Evolutionary conservation across 2,329 filamentous ascomycete species (phyloP), one percentile per base, ranked within the genome.

Genomic region (Paraphoma chrysanthemicola): DNA sequence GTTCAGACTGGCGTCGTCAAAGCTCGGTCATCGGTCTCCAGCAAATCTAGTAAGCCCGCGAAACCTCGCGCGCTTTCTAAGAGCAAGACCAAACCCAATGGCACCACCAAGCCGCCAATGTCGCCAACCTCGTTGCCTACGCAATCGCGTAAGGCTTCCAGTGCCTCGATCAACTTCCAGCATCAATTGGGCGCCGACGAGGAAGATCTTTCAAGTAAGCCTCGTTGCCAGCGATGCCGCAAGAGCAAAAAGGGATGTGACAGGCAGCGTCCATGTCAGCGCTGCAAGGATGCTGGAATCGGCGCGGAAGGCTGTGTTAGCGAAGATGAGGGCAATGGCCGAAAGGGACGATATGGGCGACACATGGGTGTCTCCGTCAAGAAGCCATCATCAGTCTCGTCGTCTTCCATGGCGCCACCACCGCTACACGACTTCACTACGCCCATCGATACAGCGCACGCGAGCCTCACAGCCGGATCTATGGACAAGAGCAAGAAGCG

Each of bases 181-280:
- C 81, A 86, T 62, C 85, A 84, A 60, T 79, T 86, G 41, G 85
- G 83, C 46, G 82, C 83, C 31, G 92, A 93, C 64, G 92, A 97
- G 64, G 93, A 97, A 64, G 93, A 97, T 54, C 81, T 98, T 17
- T 97, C 94, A 0, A 93, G 90, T 64, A 97, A 98, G 80, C 95
- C 95, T 54, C 93, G 95, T 61, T 99, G 95, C 82, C 95, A 99
- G 77, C 90, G 95, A 56, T 99, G 95, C 83, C 90, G 95, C 71
- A 99, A 99, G 86, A 98, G 94, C 81, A 99, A 99, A 85, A 99
- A 99, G 81, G 95, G 95, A 11, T 99, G 95, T 75, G 95, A 99
- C 80, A 90, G 95, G 56, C 95, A 98, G 79, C 89, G 95, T 39
- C 95, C 95, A 29, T 99, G 95, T 73, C 92, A 93, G 53, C 88